Base-by-base conservation (phyloP, 352 stramenopile genomes). In the Globisporangium sylvaticum region DNA sequence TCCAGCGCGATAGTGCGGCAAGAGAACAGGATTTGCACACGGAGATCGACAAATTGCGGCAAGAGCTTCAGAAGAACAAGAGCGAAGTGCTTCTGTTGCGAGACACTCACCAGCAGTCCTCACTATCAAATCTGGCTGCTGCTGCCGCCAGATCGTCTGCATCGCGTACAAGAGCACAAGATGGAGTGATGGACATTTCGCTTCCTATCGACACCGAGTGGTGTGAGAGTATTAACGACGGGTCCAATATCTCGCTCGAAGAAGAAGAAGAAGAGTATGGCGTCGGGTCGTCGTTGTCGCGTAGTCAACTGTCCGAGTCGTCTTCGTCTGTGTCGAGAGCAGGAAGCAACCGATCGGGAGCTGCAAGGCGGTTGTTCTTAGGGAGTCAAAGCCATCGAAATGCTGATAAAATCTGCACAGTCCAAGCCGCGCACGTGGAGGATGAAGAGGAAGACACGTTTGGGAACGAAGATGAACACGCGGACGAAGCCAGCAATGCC, bases 261-360 rank as follows among this genome's bases (percentile, higher is more conserved):
- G 71, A 48, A 22, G 65, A 74, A 62, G 72, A 48, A 34, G 72
- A 42, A 34, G 37, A 27, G 27, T 63, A 80, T 46, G 64, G 54
- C 34, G 66, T 87, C 14, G 74, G 76, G 2, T 82, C 69, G 14
- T 89, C 80, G 20, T 69, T 89, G 14, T 90, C 82, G 12, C 76
- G 77, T 65, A 92, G 80, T 54, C 76, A 90, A 50, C 58, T 89
- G 4, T 90, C 82, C 0, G 66, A 78, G 7, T 83, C 77, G 27
- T 52, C 53, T 7, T 64, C 44, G 14, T 80, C 70, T 14, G 27
- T 52, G 14, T 62, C 63, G 5, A n/a, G 56, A 53, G 25, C 31
- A 1, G 42, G 27, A 1, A 65, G 57, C 46, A 62, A 27, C 39
- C 29, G 52, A 20, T 54, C 57, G 15, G 20, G 34, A 3, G 58